Base-by-base conservation (phyloP, 306 rosid species). In the Fragaria vesca region DNA sequence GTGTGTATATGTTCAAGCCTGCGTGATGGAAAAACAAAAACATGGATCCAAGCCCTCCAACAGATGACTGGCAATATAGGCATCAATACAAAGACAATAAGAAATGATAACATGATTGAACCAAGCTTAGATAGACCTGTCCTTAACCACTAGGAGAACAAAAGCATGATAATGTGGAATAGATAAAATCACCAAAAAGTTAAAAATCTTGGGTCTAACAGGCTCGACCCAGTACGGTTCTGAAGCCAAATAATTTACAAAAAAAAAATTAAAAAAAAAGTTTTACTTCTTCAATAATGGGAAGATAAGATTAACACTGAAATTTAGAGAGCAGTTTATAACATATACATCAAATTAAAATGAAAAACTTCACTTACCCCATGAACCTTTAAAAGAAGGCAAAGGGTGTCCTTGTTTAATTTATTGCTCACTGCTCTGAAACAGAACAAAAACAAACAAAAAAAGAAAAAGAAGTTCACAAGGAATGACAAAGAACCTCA, bases 391-490 rank as follows among this genome's bases (percentile, higher is more conserved):
- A 93, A 84, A 61, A 93, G 96, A 76, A 93, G 94, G 78, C 94
- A 91, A 78, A 93, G 84, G 55, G 94, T 91, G 82, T 89, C 90
- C 75, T 81, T 83, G 79, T 87, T 93, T 58, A 91, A 10, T 87
- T 93, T 93, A 80, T 87, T 52, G 81, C 96, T 87, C 66, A 93
- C 81, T 43, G 97, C 93, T 87, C 97, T 93, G 93, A 30, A 77
- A 6, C 6, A 61, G 5, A 12, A 6, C 2, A 5, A 30, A 21
- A 46, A 80, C 6, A 46, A 45, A 80, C 40, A 38, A 83, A 40
- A 48, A 46, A 17, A 57, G 45, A 67, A 18, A 34, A 48, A 5
- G 78, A 18, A 18, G 20, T 15, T 11, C 36, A 0, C 28, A 6
- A 2, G 36, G 17, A 57, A n/a, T 28, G 20, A 43, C 63, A 28